Base-by-base conservation (phyloP, 371 early-diverging fungal species). In the Zancudomyces culisetae region DNA sequence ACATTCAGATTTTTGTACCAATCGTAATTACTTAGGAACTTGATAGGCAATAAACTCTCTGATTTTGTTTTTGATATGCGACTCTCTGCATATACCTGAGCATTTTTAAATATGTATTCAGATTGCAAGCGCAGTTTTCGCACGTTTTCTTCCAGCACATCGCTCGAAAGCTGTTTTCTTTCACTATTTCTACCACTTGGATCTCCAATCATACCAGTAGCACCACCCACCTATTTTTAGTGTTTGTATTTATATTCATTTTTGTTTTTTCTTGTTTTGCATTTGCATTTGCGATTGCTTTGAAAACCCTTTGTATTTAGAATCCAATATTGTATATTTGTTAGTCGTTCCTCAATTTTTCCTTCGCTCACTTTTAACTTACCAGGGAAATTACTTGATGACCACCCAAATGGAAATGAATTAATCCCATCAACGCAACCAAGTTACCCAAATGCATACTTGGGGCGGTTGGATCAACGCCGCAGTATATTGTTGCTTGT, bases 381-480 rank as follows among this genome's bases (percentile, higher is more conserved):
- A 89, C 87, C 58, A 94, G 71, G 15, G 86, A 84, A 39, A 90
- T 79, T 15, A 80, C 76, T 52, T 72, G 71, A 63, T 91, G 92
- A 0, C 91, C 93, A n/a, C 66, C 70, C 42, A 80, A 68, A 43
- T 84, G 79, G 55, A 92, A 90, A 64, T 87, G 88, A 15, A 91
- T 66, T 49, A 90, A 61, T 1, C 81, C 80, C 63, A 87, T 79
- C n/a, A 94, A 62, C 2, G 81, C 73, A 1, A 90, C 73, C 40
- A 93, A 71, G 62, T 93, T 93, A 22, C 95, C 94, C 18, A 90
- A 67, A 59, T 94, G 95, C 27, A 92, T 70, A 55, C 84, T 83
- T 26, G 64, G 60, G n/a, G 95, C 95, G 0, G 91, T 94, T 4
- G 95, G 95, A 64, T 94, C 94, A n/a, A 94, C 82, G 28, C 95